A percentile compares a stretch with the other conserved stretches of the same genome.
Evolutionary conservation across 176 grass and related monocot genomes (phyloP).

Genomic region (Phoenix roebelenii): DNA sequence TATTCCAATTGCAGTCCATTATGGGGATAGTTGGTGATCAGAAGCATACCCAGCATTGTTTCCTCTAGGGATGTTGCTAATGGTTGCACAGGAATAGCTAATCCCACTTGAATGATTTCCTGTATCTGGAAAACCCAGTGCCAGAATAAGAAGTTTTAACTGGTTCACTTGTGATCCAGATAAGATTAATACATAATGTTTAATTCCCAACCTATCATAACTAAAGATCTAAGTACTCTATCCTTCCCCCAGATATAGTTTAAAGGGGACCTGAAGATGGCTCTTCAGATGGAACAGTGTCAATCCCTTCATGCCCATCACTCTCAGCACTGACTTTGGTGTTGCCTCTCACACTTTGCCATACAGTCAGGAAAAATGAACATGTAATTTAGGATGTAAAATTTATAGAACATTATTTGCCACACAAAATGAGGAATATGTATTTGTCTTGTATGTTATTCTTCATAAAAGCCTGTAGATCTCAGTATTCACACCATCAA

Average conservation of each 20-base stretch:
- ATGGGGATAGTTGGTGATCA: background rate
- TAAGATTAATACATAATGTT: no score
- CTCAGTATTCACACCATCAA: no score
- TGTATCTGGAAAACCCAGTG: background rate
- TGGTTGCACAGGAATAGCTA: background rate
- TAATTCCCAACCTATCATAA: no score
- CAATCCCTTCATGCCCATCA: slow-evolving; percentile 94
- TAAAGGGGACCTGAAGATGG: slow-evolving; percentile 65
- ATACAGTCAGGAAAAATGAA: background rate
- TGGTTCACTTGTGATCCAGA: no score
- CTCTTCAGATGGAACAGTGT: slow-evolving; percentile 93
- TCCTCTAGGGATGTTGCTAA: background rate
- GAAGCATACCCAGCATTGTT: background rate
- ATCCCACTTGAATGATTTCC: slow-evolving; percentile 1
- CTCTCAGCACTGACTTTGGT: slow-evolving; percentile 81
- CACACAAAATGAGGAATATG: no score
- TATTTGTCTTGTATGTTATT: no score
- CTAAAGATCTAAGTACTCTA: no score
- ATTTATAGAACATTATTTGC: no score
- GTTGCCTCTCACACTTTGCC: slow-evolving; percentile 53
- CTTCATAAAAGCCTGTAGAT: no score
- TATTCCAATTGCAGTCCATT: no score
- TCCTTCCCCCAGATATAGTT: background rate
- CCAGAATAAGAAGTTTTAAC: slow-evolving; percentile 1
- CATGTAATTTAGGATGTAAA: no score